These are phyloP conservation scores for Pichia nakasei DNA, from an alignment of 805 yeast genomes.

Conservation along the genomic window DNA sequence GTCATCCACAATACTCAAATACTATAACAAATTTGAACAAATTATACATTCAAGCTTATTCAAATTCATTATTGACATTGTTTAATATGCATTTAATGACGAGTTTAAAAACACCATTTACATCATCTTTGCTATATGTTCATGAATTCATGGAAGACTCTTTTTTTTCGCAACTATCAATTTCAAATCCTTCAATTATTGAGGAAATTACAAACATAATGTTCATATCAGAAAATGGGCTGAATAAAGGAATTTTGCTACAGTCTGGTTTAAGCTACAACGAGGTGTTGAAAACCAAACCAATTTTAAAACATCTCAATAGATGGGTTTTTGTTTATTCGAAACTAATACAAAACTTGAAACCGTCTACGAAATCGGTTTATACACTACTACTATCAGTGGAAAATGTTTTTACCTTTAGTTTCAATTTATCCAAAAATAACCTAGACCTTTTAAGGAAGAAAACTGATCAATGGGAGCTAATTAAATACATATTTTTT, in stretches of 20 bases:
- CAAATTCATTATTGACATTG: neutral
- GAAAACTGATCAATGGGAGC: conserved; percentile 16
- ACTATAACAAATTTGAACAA: conserved; percentile 12
- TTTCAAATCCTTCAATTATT: conserved; percentile 12
- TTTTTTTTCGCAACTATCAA: neutral
- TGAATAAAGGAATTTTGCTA: conserved; percentile 14
- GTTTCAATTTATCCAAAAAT: conserved; percentile 1
- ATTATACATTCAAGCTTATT: neutral
- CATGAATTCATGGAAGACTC: neutral
- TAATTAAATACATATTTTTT: conserved; percentile 31
- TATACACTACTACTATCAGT: conserved; percentile 15
- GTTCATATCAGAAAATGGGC: conserved; percentile 13
- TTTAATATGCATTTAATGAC: neutral
- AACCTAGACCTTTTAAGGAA: neutral
- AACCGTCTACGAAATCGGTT: conserved; percentile 23
- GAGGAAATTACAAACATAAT: conserved; percentile 11
- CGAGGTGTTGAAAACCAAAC: conserved; percentile 16
- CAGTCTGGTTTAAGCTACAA: neutral
- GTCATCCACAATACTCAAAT: conserved; percentile 20
- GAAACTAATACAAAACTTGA: conserved; percentile 2
- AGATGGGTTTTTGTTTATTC: conserved; percentile 35
- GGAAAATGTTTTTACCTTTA: neutral
- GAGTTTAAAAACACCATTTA: neutral
- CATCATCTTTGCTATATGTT: neutral
- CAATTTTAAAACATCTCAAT: conserved; percentile 41